These are phyloP conservation scores for Oryza longistaminata DNA, from an alignment of 176 grass and related monocot species.

Conservation along the genomic window DNA sequence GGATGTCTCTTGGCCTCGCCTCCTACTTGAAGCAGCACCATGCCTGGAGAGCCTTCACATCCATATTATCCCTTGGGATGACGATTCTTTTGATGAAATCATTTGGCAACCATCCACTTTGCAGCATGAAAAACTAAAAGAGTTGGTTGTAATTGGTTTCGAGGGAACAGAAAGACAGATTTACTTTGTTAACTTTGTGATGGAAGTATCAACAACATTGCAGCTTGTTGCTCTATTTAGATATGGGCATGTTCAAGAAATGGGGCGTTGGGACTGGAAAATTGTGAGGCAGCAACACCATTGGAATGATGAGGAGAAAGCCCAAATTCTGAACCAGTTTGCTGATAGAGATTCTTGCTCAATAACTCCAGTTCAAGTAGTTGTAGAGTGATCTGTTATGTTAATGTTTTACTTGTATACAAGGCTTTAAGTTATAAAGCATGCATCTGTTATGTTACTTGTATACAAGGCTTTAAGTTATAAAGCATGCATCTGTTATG, in stretches of 20 bases:
- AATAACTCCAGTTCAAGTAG: background rate
- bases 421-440: too few relatives aligned
- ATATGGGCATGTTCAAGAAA: background rate
- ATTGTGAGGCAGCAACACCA: background rate
- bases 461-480: too few relatives aligned
- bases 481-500: background rate
- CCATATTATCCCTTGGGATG: background rate
- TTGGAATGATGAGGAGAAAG: background rate
- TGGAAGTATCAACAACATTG: background rate
- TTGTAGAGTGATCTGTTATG: background rate
- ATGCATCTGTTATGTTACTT: background rate
- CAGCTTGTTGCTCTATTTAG: background rate
- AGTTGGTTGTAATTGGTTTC: slow-evolving; percentile 7
- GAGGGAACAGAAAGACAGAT: slow-evolving; percentile 18
- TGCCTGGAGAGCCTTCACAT: background rate
- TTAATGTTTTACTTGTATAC: background rate
- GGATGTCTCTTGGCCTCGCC: background rate
- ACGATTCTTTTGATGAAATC: background rate
- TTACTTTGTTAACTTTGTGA: slow-evolving; percentile 24
- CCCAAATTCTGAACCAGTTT: background rate
- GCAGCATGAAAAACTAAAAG: background rate
- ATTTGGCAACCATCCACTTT: background rate
- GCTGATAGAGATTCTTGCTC: background rate
- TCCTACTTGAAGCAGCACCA: background rate
- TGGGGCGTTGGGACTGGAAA: background rate